phyloP scores from a whole-genome alignment of 1,139 yeast genomes.

The Waltiozyma sp. region DNA sequence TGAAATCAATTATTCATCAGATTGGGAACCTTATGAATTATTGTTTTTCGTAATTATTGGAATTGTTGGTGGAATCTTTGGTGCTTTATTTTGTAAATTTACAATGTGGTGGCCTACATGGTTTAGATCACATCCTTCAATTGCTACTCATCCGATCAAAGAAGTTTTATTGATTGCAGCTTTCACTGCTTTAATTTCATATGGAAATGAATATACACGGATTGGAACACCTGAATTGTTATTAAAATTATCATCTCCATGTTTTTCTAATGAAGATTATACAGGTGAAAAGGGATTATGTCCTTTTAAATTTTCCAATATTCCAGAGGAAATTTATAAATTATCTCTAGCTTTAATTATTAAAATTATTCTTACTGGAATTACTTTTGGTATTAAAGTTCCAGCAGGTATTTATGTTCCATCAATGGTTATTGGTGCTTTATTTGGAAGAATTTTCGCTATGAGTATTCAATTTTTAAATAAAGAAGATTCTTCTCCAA shows the following conservation, averaged over 20 bases:
- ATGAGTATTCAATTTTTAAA: slow-evolving; percentile 34
- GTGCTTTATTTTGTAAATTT: slow-evolving; percentile 43
- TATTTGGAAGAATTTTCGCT: slow-evolving; percentile 46
- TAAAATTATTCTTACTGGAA: slow-evolving; percentile 36
- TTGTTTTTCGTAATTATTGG: slow-evolving; percentile 40
- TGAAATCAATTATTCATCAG: slow-evolving; percentile 42
- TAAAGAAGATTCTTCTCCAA: slow-evolving; percentile 17
- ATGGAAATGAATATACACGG: slow-evolving; percentile 42
- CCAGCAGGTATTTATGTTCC: slow-evolving; percentile 60
- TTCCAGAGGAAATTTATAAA: slow-evolving; percentile 26
- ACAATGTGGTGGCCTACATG: slow-evolving; percentile 37
- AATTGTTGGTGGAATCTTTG: slow-evolving; percentile 46
- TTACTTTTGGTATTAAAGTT: slow-evolving; percentile 47
- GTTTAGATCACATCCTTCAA: slow-evolving; percentile 26
- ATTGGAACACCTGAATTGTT: slow-evolving; percentile 45
- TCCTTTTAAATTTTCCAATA: slow-evolving; percentile 26
- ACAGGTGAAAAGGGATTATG: slow-evolving; percentile 29
- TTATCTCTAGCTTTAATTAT: slow-evolving; percentile 34
- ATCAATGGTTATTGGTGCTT: slow-evolving; percentile 52
- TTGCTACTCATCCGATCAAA: slow-evolving; percentile 31
- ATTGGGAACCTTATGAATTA: slow-evolving; percentile 44
- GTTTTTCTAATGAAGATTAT: slow-evolving; percentile 19
- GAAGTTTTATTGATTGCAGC: slow-evolving; percentile 40
- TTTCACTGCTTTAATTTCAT: slow-evolving; percentile 39
- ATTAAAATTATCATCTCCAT: slow-evolving; percentile 42